Evolutionary conservation across 129 eudicot genomes (phyloP).

Genomic region (Centrapalus pauciflorus): DNA sequence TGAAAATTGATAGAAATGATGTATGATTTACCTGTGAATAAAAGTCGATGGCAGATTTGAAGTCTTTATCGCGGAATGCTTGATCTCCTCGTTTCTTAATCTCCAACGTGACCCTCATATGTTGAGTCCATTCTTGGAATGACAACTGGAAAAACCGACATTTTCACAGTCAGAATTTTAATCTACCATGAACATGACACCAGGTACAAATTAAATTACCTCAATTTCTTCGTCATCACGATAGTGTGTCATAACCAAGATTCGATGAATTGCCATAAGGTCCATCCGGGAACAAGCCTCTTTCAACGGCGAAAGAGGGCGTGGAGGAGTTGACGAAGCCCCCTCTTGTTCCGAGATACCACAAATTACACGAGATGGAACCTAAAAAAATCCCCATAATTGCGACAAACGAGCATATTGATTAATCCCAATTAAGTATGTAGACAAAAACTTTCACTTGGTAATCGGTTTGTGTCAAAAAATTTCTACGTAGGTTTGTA

Average conservation of each 20-base stretch:
- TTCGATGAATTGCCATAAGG: conserved; percentile 78
- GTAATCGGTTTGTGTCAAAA: too few species aligned
- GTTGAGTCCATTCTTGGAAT: conserved; percentile 90
- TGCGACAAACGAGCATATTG: too few species aligned
- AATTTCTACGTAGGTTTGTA: too few species aligned
- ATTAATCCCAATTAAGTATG: too few species aligned
- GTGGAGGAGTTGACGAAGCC: conserved; percentile 64
- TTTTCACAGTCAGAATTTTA: neutral
- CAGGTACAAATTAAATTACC: conserved; percentile 37
- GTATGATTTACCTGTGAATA: conserved; percentile 60
- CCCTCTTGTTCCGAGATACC: conserved; percentile 73
- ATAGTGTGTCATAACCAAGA: conserved; percentile 66
- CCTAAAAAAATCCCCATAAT: conserved; percentile 37
- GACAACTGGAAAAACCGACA: conserved; percentile 60
- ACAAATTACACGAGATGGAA: conserved; percentile 73
- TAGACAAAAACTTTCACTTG: too few species aligned
- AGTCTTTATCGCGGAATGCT: conserved; percentile 72
- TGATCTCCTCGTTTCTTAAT: conserved; percentile 75
- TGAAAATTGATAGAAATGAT: too few species aligned
- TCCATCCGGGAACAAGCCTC: conserved; percentile 85
- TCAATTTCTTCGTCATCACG: conserved; percentile 86
- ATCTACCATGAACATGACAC: conserved; percentile 1
- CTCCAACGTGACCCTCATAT: conserved; percentile 82
- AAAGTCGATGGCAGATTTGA: conserved; percentile 65
- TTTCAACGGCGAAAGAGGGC: conserved; percentile 70